Percentiles rank a stretch among this genome's conserved stretches.
These are phyloP conservation scores for Geotrichum australiense DNA, from an alignment of 1,139 yeast genomes.

Conservation along the genomic window DNA sequence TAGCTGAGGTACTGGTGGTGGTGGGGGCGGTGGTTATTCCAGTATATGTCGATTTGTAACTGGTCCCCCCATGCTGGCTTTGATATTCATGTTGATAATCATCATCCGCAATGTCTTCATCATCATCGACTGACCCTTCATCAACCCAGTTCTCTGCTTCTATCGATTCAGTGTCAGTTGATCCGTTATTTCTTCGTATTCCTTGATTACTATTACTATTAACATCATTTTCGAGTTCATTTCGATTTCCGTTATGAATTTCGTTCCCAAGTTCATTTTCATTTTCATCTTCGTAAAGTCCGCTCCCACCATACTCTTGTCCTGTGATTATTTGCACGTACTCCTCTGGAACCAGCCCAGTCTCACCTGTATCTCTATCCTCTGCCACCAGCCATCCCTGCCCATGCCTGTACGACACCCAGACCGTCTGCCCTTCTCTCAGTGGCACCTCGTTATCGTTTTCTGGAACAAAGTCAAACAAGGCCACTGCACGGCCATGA, in stretches of 20 bases:
- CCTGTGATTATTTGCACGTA: constrained; percentile 54
- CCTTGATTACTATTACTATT: not conserved
- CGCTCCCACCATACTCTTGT: constrained; percentile 6
- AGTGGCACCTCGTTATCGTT: constrained; percentile 85
- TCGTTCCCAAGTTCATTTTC: not conserved
- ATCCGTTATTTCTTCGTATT: not conserved
- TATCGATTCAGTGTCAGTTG: not conserved
- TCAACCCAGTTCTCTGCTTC: constrained; percentile 2
- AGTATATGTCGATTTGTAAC: too few species aligned
- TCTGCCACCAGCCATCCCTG: constrained; percentile 98
- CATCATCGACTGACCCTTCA: not conserved
- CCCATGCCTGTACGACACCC: constrained; percentile 88
- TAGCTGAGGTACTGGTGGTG: too few species aligned
- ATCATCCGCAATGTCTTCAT: not conserved
- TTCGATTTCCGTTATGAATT: not conserved
- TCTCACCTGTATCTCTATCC: constrained; percentile 67
- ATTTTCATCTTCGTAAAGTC: not conserved
- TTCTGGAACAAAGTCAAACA: constrained; percentile 86
- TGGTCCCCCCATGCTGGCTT: too few species aligned
- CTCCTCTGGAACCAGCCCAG: constrained; percentile 94
- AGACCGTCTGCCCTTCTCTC: constrained; percentile 72
- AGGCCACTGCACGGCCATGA: constrained; percentile 66
- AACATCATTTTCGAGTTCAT: not conserved
- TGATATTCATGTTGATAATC: too few species aligned
- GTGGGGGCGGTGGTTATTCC: too few species aligned